Evolutionary conservation across 805 yeast genomes (phyloP).

Genomic region (Wickerhamomyces strasburgensis): DNA sequence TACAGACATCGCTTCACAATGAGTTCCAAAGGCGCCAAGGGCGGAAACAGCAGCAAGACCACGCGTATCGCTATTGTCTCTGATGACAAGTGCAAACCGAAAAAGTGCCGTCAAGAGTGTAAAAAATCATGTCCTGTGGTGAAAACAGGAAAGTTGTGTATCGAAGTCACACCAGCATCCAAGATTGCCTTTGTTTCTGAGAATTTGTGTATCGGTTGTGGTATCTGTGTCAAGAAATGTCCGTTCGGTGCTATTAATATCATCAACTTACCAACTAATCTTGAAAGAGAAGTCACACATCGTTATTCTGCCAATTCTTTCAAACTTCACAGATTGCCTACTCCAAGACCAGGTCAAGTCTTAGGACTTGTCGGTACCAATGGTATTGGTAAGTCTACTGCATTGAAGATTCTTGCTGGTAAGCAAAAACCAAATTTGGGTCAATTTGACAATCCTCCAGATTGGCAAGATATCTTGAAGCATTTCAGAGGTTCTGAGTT

Average conservation of each 20-base stretch:
- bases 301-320: constrained; percentile 97
- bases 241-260: constrained; percentile 97
- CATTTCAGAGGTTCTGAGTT: constrained; percentile 96
- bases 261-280: constrained; percentile 92
- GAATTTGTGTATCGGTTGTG: constrained; percentile 95
- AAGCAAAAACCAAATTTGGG: constrained; percentile 97
- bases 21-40: too few relatives aligned
- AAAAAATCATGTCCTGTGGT: constrained; percentile 96
- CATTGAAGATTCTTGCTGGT: constrained; percentile 93
- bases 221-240: constrained; percentile 98
- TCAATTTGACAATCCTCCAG: constrained; percentile 91
- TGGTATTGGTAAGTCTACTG: constrained; percentile 99
- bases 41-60: too few relatives aligned
- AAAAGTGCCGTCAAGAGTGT: constrained; percentile 98
- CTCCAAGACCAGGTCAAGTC: constrained; percentile 99
- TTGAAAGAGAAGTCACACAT: constrained; percentile 90
- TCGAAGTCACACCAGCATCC: constrained; percentile 86
- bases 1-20: constrained; percentile 1
- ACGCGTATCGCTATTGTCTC: constrained; percentile 95
- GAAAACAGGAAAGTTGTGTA: constrained; percentile 95
- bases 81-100: constrained; percentile 94
- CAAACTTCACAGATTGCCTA: constrained; percentile 94
- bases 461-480: constrained; percentile 89
- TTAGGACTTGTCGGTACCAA: constrained; percentile 96
- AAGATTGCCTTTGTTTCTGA: constrained; percentile 95